Base-by-base conservation (phyloP, 2,329 filamentous ascomycete species). In the Xylariaceae sp. region DNA sequence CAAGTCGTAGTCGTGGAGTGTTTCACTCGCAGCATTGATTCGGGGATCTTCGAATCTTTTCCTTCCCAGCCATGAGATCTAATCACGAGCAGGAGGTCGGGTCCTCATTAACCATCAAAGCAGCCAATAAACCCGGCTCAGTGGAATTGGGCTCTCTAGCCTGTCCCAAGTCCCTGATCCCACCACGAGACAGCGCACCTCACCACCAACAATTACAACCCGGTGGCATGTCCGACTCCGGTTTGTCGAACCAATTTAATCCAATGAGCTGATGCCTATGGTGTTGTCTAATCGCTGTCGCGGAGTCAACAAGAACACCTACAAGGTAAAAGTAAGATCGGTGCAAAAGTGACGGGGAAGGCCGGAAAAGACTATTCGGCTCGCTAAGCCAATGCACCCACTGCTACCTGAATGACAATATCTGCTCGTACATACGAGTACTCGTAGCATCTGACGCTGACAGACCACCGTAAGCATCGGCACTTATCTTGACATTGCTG, bases 401-500 rank as follows among this genome's bases (percentile, higher is more conserved):
- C 36, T 47, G 45, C 52, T 39, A 49, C 47, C 46, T 36, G 34
- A 51, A 54, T 53, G 43, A 43, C 43, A 47, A 47, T 40, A 48
- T 45, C 48, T 51, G 14, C 31, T 14, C 19, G 43, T 34, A 39
- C 31, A 28, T 28, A 5, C 22, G 22, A 28, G 22, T 28, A 28
- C 22, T 28, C 22, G 22, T 28, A 28, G 22, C 13, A 19, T 13
- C 16, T 28, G 41, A 40, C 28, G 33, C 33, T 40, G 45, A 41
- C 40, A 48, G 50, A 45, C 39, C 49, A 46, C 55, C 55, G 54
- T 53, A 53, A 51, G 41, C 54, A 56, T 61, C 57, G 58, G 59
- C 55, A 57, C 57, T 58, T 59, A 46, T 53, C 48, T 45, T 45
- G 50, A 57, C 57, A 50, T 52, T 55, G 50, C 28, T 53, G 14